Conservation (phyloP, 2,329 filamentous ascomycete genomes). For the Trichoderma atroviride region DNA sequence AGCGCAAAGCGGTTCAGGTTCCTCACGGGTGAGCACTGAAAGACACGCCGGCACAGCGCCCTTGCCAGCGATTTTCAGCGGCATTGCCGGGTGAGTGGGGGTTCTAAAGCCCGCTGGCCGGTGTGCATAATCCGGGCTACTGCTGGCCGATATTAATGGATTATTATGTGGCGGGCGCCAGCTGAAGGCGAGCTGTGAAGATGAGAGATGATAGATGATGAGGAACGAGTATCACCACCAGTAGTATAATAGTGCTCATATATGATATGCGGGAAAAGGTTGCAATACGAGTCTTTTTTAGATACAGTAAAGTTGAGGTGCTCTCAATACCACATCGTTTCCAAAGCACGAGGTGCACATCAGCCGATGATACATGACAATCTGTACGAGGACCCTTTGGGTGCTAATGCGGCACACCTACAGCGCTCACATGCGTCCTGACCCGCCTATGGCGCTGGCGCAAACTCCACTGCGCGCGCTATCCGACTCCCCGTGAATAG, state of each 20-base stretch:
- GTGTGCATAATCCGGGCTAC: neutral
- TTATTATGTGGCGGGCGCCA: neutral
- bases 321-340: neutral
- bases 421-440: neutral
- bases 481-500: slow-evolving; percentile 2
- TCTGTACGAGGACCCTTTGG: neutral
- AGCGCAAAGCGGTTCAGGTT: neutral
- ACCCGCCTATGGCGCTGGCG: slow-evolving; percentile 1
- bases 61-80: slow-evolving; percentile 6
- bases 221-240: neutral
- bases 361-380: neutral
- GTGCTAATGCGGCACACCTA: neutral
- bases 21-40: slow-evolving; percentile 21
- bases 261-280: neutral
- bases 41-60: slow-evolving; percentile 10
- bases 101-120: slow-evolving; percentile 6
- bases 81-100: slow-evolving; percentile 12
- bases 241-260: neutral
- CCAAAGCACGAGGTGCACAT: neutral
- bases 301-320: neutral
- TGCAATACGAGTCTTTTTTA: neutral
- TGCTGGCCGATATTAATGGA: neutral
- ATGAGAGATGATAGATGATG: neutral
- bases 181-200: neutral
- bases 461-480: slow-evolving; percentile 12